Evolutionary conservation across 768 basidiomycete genomes (phyloP).

Genomic region (Paxillus involutus): DNA sequence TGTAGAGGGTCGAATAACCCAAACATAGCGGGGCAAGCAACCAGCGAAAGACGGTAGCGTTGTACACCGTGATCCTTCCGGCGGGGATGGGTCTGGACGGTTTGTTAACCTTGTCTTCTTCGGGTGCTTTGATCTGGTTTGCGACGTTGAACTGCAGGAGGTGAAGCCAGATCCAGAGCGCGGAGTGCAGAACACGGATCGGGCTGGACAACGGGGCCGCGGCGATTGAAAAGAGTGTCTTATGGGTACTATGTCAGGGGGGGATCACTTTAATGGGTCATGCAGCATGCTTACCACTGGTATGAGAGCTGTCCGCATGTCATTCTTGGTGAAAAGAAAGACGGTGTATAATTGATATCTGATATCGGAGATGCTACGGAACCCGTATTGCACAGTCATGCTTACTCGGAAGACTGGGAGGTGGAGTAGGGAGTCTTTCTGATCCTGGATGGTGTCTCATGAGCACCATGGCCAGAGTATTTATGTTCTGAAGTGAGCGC

Average conservation of each 20-base stretch:
- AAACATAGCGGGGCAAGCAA: slow-evolving; percentile 35
- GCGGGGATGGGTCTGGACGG: slow-evolving; percentile 46
- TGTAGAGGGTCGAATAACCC: slow-evolving; percentile 32
- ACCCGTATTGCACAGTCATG: slow-evolving; percentile 20
- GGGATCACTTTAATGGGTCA: fast-evolving
- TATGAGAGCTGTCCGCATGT: slow-evolving; percentile 45
- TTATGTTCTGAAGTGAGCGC: not conserved
- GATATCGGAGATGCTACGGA: slow-evolving; percentile 11
- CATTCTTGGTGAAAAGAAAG: slow-evolving; percentile 46
- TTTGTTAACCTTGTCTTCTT: slow-evolving; percentile 46
- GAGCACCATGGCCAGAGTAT: not conserved
- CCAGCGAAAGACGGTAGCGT: slow-evolving; percentile 39
- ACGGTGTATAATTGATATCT: slow-evolving; percentile 26
- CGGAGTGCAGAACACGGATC: slow-evolving; percentile 20
- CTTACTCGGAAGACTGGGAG: not conserved
- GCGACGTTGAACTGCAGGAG: slow-evolving; percentile 44
- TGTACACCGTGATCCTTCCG: slow-evolving; percentile 36
- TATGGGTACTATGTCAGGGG: not conserved
- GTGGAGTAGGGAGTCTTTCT: not conserved
- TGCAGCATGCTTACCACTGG: slow-evolving; percentile 39
- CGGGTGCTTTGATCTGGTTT: slow-evolving; percentile 41
- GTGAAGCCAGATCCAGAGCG: slow-evolving; percentile 47
- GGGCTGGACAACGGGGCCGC: slow-evolving; percentile 30
- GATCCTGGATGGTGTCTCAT: not conserved
- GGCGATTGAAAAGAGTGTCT: slow-evolving; percentile 35